Conservation (phyloP, 768 basidiomycete species). For the Trametes cingulata region DNA sequence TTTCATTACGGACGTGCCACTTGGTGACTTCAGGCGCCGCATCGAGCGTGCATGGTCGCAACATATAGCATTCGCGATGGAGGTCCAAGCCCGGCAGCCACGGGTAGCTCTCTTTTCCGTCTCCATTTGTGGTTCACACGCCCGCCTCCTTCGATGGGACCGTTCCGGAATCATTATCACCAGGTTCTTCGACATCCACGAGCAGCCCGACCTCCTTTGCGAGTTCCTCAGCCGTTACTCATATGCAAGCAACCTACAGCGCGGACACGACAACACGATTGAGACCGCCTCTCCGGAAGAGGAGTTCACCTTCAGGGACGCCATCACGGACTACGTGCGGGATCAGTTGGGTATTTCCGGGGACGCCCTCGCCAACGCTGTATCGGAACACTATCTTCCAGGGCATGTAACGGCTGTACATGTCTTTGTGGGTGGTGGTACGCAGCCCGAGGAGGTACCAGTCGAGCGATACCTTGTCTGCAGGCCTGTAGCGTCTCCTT, state of each 20-base stretch:
- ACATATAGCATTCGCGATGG: neutral
- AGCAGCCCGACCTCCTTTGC: slow-evolving; percentile 24
- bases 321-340: neutral
- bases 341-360: neutral
- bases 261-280: slow-evolving; percentile 28
- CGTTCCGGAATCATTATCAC: slow-evolving; percentile 34
- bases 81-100: slow-evolving; percentile 28
- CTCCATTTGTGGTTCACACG: slow-evolving; percentile 22
- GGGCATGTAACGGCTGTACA: neutral
- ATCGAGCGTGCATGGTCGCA: neutral
- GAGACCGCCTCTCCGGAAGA: neutral
- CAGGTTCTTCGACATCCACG: slow-evolving; percentile 26
- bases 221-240: slow-evolving; percentile 35
- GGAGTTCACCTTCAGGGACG: neutral
- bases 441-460: neutral
- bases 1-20: too few species aligned
- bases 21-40: too few species aligned
- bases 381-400: slow-evolving; percentile 5
- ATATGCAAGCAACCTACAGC: slow-evolving; percentile 5
- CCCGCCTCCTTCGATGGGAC: slow-evolving; percentile 36
- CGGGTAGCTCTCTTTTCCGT: slow-evolving; percentile 33
- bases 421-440: neutral
- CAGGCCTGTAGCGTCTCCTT: neutral
- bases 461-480: slow-evolving; percentile 6
- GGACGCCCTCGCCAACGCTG: neutral